Percentiles rank a stretch among this genome's conserved stretches.
Conservation (phyloP, 371 early-diverging fungal species). For the Rhizomucor pusillus region DNA sequence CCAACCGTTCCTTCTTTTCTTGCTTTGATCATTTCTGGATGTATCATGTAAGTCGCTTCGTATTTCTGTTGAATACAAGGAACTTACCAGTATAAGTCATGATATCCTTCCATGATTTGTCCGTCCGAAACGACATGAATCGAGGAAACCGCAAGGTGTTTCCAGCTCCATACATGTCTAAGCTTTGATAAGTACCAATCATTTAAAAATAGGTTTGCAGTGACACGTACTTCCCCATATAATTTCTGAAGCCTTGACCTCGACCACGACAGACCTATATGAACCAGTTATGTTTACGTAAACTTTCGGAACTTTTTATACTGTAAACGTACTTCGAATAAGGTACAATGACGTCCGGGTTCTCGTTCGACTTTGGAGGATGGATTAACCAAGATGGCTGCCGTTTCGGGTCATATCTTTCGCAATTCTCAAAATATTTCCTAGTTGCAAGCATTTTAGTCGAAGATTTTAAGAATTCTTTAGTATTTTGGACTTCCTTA, state of each 20-base stretch:
- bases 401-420: constrained; percentile 37
- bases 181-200: background rate
- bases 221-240: constrained; percentile 24
- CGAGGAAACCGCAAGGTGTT: constrained; percentile 78
- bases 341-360: constrained; percentile 64
- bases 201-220: background rate
- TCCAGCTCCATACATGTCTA: constrained; percentile 53
- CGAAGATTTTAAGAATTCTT: background rate
- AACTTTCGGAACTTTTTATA: background rate
- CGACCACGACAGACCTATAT: constrained; percentile 58
- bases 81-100: constrained; percentile 47
- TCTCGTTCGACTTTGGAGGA: constrained; percentile 54
- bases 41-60: background rate
- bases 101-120: constrained; percentile 61
- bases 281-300: background rate
- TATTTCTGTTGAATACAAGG: background rate
- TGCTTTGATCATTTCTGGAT: constrained; percentile 18
- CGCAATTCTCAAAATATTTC: constrained; percentile 12
- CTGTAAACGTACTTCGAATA: constrained; percentile 41
- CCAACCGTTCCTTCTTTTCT: constrained; percentile 22
- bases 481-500: constrained; percentile 6
- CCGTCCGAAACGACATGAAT: constrained; percentile 59
- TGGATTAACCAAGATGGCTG: constrained; percentile 62
- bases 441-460: constrained; percentile 4
- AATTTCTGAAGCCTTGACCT: constrained; percentile 70